These are phyloP conservation scores for Amborella trichopoda DNA, from an alignment of 164 flowering plant species.

Conservation along the genomic window DNA sequence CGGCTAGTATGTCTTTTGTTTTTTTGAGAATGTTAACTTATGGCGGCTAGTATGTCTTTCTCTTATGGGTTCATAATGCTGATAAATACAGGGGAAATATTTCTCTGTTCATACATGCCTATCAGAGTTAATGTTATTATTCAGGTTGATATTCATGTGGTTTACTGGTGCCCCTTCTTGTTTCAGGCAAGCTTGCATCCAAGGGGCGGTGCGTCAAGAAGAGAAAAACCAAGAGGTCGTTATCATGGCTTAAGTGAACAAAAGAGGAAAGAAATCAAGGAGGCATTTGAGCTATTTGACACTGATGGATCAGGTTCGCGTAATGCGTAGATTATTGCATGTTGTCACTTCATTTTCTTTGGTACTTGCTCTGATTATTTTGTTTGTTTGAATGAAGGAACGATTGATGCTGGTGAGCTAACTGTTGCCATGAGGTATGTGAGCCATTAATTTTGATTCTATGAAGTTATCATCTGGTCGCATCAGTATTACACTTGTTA, in stretches of 20 bases:
- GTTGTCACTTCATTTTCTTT: not conserved
- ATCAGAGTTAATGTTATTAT: no score
- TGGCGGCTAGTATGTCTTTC: no score
- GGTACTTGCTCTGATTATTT: not conserved
- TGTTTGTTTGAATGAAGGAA: constrained; percentile 29
- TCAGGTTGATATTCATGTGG: no score
- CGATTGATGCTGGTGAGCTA: constrained; percentile 95
- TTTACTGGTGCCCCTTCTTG: no score
- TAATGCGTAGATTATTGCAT: not conserved
- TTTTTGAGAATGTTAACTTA: no score
- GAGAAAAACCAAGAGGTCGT: constrained; percentile 59
- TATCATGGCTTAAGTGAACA: constrained; percentile 65
- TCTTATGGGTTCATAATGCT: no score
- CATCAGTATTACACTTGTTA: no score
- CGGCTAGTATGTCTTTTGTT: no score
- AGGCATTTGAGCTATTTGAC: constrained; percentile 94
- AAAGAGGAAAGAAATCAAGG: constrained; percentile 87
- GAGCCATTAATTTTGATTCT: not conserved
- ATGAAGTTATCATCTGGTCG: no score
- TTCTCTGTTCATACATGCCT: no score
- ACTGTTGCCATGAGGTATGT: constrained; percentile 96
- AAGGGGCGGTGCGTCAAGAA: constrained; percentile 32
- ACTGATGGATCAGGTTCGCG: constrained; percentile 83
- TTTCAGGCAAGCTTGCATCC: constrained; percentile 30
- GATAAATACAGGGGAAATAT: no score